phyloP scores from a whole-genome alignment of 129 eudicot genomes.

The Helichrysum umbraculigerum region DNA sequence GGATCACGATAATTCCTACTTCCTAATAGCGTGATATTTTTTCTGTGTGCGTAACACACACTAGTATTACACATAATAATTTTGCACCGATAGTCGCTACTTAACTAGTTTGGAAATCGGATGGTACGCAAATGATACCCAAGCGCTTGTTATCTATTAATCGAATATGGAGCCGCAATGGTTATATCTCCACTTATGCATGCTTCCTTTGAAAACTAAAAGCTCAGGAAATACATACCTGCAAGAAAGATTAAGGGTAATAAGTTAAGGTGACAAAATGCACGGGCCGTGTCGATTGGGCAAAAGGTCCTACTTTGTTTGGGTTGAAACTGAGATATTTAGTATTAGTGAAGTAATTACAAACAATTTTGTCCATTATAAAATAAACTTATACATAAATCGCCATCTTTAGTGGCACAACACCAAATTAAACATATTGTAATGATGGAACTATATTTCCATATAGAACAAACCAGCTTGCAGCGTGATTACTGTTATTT shows the following conservation, averaged over 20 bases:
- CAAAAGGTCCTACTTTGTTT: neutral
- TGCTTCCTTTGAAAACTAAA: slow-evolving; percentile 83
- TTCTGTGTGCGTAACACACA: too few species aligned
- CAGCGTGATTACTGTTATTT: neutral
- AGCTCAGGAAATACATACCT: slow-evolving; percentile 97
- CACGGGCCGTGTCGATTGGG: neutral
- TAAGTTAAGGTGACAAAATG: neutral
- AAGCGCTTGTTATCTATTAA: slow-evolving; percentile 1
- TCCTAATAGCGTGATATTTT: too few species aligned
- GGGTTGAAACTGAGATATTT: neutral
- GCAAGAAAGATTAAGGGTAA: slow-evolving; percentile 25
- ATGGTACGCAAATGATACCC: too few species aligned
- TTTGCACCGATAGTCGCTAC: too few species aligned
- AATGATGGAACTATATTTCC: too few species aligned
- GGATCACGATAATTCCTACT: too few species aligned
- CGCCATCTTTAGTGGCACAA: too few species aligned
- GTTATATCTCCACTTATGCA: slow-evolving; percentile 43
- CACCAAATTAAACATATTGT: too few species aligned
- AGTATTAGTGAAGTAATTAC: too few species aligned
- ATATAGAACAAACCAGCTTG: too few species aligned
- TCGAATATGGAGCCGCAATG: neutral
- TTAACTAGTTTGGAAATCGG: too few species aligned
- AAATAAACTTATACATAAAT: neutral
- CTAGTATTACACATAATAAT: too few species aligned
- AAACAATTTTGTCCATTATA: neutral